phyloP scores from a whole-genome alignment of 148 eudicot species.

The Tetragonia tetragonoides region DNA sequence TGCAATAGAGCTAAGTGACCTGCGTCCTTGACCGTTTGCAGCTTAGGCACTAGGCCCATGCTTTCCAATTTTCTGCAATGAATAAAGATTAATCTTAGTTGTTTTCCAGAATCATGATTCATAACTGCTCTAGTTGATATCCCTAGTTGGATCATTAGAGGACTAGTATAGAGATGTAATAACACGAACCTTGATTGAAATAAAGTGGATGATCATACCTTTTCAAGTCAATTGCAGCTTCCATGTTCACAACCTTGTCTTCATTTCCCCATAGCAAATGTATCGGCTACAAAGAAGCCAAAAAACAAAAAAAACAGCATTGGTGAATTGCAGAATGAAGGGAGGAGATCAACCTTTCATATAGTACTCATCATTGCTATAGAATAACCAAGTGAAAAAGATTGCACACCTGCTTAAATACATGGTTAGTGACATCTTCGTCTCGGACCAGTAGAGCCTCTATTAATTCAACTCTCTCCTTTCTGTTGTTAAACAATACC shows the following conservation, averaged over 20 bases:
- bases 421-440: constrained; percentile 19
- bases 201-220: constrained; percentile 29
- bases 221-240: constrained; percentile 33
- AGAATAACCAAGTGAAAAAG: no score
- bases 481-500: constrained; percentile 39
- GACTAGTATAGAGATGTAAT: not conserved
- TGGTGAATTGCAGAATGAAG: no score
- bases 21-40: constrained; percentile 31
- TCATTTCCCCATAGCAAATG: constrained; percentile 47
- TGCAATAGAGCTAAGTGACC: constrained; percentile 40
- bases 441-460: constrained; percentile 36
- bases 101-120: no score
- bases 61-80: constrained; percentile 34
- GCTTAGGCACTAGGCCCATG: constrained; percentile 3
- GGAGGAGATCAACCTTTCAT: no score
- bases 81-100: no score
- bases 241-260: constrained; percentile 44
- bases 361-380: no score
- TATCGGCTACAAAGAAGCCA: constrained; percentile 31
- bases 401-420: constrained; percentile 30
- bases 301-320: no score
- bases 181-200: not conserved
- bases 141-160: not conserved
- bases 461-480: constrained; percentile 40
- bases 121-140: no score